Conservation (phyloP, 495 filamentous ascomycete species). For the Xylaria cubensis region DNA sequence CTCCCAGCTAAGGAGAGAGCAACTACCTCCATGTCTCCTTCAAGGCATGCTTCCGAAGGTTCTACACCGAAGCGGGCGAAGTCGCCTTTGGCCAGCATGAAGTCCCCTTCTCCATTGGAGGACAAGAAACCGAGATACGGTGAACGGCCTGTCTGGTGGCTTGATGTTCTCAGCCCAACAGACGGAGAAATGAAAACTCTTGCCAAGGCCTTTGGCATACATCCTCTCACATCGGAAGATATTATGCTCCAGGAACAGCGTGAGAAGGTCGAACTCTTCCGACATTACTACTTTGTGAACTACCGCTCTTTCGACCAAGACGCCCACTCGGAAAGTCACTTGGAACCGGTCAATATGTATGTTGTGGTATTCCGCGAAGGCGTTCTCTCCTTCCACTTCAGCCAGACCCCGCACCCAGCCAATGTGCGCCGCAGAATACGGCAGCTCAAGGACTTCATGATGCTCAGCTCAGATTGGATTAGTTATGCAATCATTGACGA, state of each 20-base stretch:
- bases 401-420: slow-evolving; percentile 88
- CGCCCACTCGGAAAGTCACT: slow-evolving; percentile 80
- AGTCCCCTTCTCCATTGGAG: slow-evolving; percentile 26
- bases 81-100: slow-evolving; percentile 33
- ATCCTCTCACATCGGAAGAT: slow-evolving; percentile 93
- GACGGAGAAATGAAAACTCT: slow-evolving; percentile 92
- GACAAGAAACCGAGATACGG: slow-evolving; percentile 73
- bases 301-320: slow-evolving; percentile 98
- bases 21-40: slow-evolving; percentile 28
- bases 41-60: slow-evolving; percentile 30
- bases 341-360: slow-evolving; percentile 97
- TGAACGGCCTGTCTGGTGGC: slow-evolving; percentile 92
- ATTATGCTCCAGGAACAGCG: slow-evolving; percentile 97
- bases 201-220: slow-evolving; percentile 91
- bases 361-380: slow-evolving; percentile 96
- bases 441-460: slow-evolving; percentile 92
- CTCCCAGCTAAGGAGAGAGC: slow-evolving; percentile 33
- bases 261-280: slow-evolving; percentile 97
- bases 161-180: slow-evolving; percentile 89
- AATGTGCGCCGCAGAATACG: slow-evolving; percentile 93
- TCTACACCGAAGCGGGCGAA: slow-evolving; percentile 34
- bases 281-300: slow-evolving; percentile 97
- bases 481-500: slow-evolving; percentile 98
- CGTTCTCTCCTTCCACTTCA: slow-evolving; percentile 94
- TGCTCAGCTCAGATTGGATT: slow-evolving; percentile 95